Base-by-base conservation (phyloP, 2,329 filamentous ascomycete genomes). In the Aspergillus novofumigatus region DNA sequence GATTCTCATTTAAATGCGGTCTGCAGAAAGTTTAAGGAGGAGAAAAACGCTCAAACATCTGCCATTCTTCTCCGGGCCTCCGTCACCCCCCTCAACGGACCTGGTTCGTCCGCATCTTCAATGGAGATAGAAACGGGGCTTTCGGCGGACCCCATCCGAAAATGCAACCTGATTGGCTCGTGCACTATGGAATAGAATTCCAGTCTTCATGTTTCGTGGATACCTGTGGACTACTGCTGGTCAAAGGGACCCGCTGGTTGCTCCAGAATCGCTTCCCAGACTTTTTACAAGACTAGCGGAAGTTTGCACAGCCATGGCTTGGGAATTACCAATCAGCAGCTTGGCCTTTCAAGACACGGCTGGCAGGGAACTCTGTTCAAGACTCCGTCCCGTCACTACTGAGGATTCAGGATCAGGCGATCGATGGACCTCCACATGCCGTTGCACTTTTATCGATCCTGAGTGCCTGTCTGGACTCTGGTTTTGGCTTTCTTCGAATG, bases 361-460 rank as follows among this genome's bases (percentile, higher is more conserved):
- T 38, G 32, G 10, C 3, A 29, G 28, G 32, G 14, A 38, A 38
- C 32, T 35, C 11, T 14, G 29, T 35, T 35, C 11, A 17, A 38
- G 32, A 17, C 32, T 38, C 5, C 14, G 14, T 38, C 14, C 32
- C 32, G 32, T 17, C 35, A 23, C 23, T 20, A 54, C 26, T 45
- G 48, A 53, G 55, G 45, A 59, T 44, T 54, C 55, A 59, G 59
- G 58, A 58, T 62, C 57, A 21, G 52, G 48, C 51, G 60, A 62
- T 62, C 60, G 53, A 49, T 51, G 50, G 53, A 51, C 42, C 56
- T 58, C 60, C 60, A 60, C 60, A 56, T 62, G 60, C 55, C 51
- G 56, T 60, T 52, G 55, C 60, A 58, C 53, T 62, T 62, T 60
- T 53, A 60, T 58, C 58, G 60, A 62, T 62, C 60, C 60, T 62